Evolutionary conservation across 169 alveolate genomes (phyloP).

Genomic region (Babesia bovis): DNA sequence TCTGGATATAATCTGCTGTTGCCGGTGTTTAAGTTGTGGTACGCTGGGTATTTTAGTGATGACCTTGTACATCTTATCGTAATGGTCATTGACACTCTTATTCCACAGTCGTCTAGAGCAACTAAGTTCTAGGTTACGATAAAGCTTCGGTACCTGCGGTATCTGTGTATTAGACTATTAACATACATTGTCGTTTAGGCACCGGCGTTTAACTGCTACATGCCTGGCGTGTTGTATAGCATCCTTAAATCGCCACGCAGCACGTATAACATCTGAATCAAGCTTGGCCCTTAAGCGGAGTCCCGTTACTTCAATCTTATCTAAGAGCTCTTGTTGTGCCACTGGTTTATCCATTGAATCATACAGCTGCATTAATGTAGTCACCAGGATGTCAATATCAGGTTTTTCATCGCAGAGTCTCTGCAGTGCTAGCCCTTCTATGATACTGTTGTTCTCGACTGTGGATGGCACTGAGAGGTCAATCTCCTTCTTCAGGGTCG

Average conservation of each 20-base stretch:
- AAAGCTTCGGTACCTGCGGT: slow-evolving; percentile 50
- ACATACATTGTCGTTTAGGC: slow-evolving; percentile 46
- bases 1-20: slow-evolving; percentile 15
- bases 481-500: slow-evolving; percentile 15
- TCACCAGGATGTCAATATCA: slow-evolving; percentile 53
- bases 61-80: slow-evolving; percentile 54
- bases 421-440: slow-evolving; percentile 61
- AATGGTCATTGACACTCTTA: slow-evolving; percentile 45
- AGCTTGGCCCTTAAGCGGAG: slow-evolving; percentile 48
- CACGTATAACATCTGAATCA: slow-evolving; percentile 17
- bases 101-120: slow-evolving; percentile 12
- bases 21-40: slow-evolving; percentile 31
- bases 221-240: slow-evolving; percentile 12
- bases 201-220: slow-evolving; percentile 17
- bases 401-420: slow-evolving; percentile 67
- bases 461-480: background rate
- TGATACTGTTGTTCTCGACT: slow-evolving; percentile 33
- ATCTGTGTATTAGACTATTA: background rate
- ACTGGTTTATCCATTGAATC: slow-evolving; percentile 2
- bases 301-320: slow-evolving; percentile 23
- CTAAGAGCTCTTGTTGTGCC: slow-evolving; percentile 3
- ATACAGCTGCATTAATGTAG: slow-evolving; percentile 51
- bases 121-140: slow-evolving; percentile 14
- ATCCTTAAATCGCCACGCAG: slow-evolving; percentile 18
- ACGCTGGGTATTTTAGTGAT: slow-evolving; percentile 46